phyloP scores from a whole-genome alignment of 1,284 basidiomycete species.

The Chalciporus sp. region DNA sequence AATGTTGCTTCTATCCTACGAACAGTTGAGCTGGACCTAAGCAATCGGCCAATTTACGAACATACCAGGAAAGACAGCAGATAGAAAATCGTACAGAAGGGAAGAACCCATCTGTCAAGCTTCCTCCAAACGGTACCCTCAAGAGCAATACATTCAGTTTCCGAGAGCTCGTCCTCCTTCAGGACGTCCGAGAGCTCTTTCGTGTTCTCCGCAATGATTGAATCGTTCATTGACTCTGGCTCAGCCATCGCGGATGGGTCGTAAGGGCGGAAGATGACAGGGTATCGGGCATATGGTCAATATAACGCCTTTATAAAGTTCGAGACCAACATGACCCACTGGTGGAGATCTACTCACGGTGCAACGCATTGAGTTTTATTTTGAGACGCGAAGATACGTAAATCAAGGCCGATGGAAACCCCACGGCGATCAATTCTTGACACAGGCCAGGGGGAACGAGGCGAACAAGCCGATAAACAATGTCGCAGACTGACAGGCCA shows the following conservation, averaged over 20 bases:
- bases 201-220: not conserved
- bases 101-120: constrained; percentile 49
- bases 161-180: constrained; percentile 14
- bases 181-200: constrained; percentile 13
- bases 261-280: not conserved
- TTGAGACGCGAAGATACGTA: too few species aligned
- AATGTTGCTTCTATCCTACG: constrained; percentile 48
- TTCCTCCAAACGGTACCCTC: constrained; percentile 48
- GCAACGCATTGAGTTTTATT: too few species aligned
- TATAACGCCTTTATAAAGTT: not conserved
- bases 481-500: too few species aligned
- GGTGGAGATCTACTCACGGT: too few species aligned
- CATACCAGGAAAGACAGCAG: constrained; percentile 53
- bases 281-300: not conserved
- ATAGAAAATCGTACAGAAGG: constrained; percentile 51
- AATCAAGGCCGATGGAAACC: too few species aligned
- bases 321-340: not conserved
- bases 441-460: too few species aligned
- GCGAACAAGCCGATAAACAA: too few species aligned
- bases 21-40: not conserved
- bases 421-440: too few species aligned
- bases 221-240: not conserved
- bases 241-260: constrained; percentile 6
- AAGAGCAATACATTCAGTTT: constrained; percentile 23
- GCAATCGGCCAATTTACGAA: not conserved